Conservation (phyloP, 129 eudicot genomes). For the Escallonia rubra region DNA sequence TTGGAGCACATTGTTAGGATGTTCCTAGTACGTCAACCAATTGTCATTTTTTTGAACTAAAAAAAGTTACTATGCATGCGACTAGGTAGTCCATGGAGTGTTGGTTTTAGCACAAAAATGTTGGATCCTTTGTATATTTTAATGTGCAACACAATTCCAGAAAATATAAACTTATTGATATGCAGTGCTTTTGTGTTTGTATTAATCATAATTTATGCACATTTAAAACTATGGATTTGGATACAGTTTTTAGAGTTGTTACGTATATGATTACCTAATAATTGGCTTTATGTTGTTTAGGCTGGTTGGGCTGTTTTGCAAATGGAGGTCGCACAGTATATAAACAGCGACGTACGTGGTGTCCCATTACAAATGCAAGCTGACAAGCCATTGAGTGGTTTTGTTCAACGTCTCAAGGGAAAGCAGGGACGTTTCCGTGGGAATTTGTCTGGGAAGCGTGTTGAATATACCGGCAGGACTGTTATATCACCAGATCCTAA, state of each 20-base stretch:
- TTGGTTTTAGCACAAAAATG: no score
- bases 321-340: slow-evolving; percentile 70
- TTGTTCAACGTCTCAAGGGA: slow-evolving; percentile 93
- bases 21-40: background rate
- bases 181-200: background rate
- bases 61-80: no score
- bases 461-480: slow-evolving; percentile 92
- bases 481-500: slow-evolving; percentile 99
- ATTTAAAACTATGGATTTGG: background rate
- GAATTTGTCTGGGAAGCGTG: slow-evolving; percentile 92
- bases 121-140: no score
- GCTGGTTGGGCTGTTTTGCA: slow-evolving; percentile 59
- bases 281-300: slow-evolving; percentile 15
- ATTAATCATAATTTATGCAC: background rate
- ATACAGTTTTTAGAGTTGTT: background rate
- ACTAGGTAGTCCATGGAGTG: no score
- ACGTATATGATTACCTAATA: background rate
- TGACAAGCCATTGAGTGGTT: slow-evolving; percentile 57
- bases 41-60: no score
- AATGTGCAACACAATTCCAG: no score
- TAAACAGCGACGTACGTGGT: slow-evolving; percentile 83
- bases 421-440: slow-evolving; percentile 95
- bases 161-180: no score
- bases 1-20: no score
- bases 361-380: slow-evolving; percentile 19